Base-by-base conservation (phyloP, 345 rosid species). In the Bruguiera parviflora region DNA sequence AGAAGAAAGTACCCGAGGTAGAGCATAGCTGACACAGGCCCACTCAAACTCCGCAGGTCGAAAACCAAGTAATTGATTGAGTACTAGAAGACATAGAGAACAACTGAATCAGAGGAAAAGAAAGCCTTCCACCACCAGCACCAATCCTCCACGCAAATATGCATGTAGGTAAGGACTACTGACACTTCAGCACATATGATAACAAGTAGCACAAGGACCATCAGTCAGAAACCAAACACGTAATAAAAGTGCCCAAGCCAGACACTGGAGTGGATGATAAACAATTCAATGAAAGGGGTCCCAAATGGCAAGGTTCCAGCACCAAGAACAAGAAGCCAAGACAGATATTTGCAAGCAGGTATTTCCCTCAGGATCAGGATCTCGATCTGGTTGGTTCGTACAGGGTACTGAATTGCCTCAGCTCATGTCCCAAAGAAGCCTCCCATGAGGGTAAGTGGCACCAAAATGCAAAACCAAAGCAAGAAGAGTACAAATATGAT, bases 51-150 rank as follows among this genome's bases (percentile, higher is more conserved):
- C 81, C 84, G 92, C 21, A 90, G 84, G 75, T 90, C 91, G 31
- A 90, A 88, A 16, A 87, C 89, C 87, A 90, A 73, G 72, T 90
- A 90, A 72, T 90, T 90, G 82, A 90, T 86, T 51, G 96, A 87
- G 83, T 88, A 90, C 0, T 86, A 78, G 70, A 90, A 90, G 28
- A 90, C 92, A n/a, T 86, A 90, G 70, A 90, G 81, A 8, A 92
- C 81, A 8, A 88, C 96, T 35, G 92, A 90, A 56, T 92, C 96
- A 13, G 92, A 88, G 19, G 96, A 92, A 35, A 67, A 90, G 86
- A 90, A 90, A 6, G 96, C 88, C 80, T 88, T 90, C 96, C 92
- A 90, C 96, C 92, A 88, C 96, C 96, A 90, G 64, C 79, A 82
- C 92, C 96, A 89, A 62, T 89, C 96, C 77, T 89, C 96, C 19